These are phyloP conservation scores for Eurotiales sp. DNA, from an alignment of 2,329 filamentous ascomycete species.

Conservation along the genomic window DNA sequence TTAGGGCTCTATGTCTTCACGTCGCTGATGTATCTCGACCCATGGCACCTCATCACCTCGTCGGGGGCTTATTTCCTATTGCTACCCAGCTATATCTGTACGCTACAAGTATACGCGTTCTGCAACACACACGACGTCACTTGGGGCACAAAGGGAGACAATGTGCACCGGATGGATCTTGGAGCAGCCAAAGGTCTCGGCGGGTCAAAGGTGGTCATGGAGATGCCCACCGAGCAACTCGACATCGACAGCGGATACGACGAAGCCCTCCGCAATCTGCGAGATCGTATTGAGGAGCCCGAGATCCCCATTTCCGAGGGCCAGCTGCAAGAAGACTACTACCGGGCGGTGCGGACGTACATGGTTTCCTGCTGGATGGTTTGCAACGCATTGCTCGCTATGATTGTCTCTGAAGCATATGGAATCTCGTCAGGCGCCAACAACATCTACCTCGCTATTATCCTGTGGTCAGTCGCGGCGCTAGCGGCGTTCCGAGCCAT, in stretches of 20 bases:
- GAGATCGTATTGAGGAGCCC: conserved; percentile 83
- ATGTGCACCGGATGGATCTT: conserved; percentile 87
- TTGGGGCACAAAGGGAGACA: conserved; percentile 98
- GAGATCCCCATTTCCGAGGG: conserved; percentile 60
- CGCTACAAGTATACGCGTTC: conserved; percentile 95
- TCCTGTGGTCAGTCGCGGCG: conserved; percentile 85
- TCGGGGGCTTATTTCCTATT: conserved; percentile 88
- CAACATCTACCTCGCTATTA: conserved; percentile 89
- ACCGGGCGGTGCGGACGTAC: conserved; percentile 94
- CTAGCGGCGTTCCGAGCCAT: conserved; percentile 85
- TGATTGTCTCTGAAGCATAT: conserved; percentile 88
- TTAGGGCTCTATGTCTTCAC: conserved; percentile 93
- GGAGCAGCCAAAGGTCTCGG: conserved; percentile 78
- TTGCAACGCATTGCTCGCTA: conserved; percentile 84
- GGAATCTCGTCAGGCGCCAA: conserved; percentile 64
- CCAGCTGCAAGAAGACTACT: conserved; percentile 97
- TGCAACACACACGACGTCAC: conserved; percentile 99
- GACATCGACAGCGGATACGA: conserved; percentile 98
- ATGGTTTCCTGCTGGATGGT: conserved; percentile 96
- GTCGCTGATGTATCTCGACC: conserved; percentile 93
- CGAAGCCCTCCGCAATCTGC: conserved; percentile 90
- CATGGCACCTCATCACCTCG: conserved; percentile 98
- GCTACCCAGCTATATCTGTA: conserved; percentile 92
- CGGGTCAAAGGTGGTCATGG: conserved; percentile 78
- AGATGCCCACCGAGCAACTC: conserved; percentile 96